Evolutionary conservation across 1,284 basidiomycete genomes (phyloP).

Genomic region (Ceratobasidium sp.): DNA sequence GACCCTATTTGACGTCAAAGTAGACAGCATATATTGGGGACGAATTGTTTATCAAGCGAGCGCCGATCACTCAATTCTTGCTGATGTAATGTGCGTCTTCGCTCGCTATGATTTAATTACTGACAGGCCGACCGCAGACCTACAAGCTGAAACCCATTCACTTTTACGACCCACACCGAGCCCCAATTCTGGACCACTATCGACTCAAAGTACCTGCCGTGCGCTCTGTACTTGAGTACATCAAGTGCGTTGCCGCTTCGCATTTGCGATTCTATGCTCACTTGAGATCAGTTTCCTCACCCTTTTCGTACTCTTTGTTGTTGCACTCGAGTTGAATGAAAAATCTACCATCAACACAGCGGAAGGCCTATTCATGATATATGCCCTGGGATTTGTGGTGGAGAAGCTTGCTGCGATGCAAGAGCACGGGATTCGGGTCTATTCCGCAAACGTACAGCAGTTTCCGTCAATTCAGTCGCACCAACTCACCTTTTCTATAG

Average conservation of each 20-base stretch:
- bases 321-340: constrained; percentile 80
- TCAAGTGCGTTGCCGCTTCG: constrained; percentile 61
- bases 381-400: constrained; percentile 85
- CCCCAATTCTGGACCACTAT: constrained; percentile 91
- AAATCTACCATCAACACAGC: constrained; percentile 64
- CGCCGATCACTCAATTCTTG: constrained; percentile 83
- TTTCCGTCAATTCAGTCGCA: background rate
- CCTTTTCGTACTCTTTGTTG: constrained; percentile 82
- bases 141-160: constrained; percentile 93
- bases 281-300: constrained; percentile 70
- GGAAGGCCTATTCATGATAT: constrained; percentile 81
- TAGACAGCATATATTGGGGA: constrained; percentile 62
- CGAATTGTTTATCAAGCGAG: constrained; percentile 89
- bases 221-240: constrained; percentile 86
- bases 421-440: constrained; percentile 80
- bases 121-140: constrained; percentile 62
- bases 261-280: background rate
- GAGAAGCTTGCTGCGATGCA: constrained; percentile 94
- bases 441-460: constrained; percentile 42
- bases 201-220: constrained; percentile 92
- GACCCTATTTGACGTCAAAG: constrained; percentile 9
- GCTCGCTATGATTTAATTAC: constrained; percentile 8
- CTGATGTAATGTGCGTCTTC: constrained; percentile 65
- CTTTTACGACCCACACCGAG: constrained; percentile 92
- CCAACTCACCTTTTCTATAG: constrained; percentile 5